These are phyloP conservation scores for Botrytis pseudocinerea DNA, from an alignment of 2,329 filamentous ascomycete genomes.

Conservation along the genomic window DNA sequence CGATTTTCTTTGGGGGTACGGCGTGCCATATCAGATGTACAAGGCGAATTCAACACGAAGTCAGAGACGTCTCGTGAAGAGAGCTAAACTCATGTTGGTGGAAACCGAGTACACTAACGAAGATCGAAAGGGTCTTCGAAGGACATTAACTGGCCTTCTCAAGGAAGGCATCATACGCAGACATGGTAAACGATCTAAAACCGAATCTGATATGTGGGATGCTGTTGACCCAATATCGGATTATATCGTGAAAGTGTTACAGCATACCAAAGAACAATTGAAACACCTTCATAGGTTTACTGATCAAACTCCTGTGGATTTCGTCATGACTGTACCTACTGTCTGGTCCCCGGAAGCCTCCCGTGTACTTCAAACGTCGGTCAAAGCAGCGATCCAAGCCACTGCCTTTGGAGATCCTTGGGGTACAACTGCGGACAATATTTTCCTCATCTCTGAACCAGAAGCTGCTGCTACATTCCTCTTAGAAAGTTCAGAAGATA, in stretches of 20 bases:
- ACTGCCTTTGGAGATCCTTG: conserved; percentile 24
- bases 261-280: conserved; percentile 29
- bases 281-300: conserved; percentile 14
- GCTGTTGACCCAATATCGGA: conserved; percentile 30
- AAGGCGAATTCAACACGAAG: conserved; percentile 13
- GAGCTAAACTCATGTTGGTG: conserved; percentile 30
- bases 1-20: conserved; percentile 28
- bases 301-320: conserved; percentile 22
- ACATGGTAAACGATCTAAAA: conserved; percentile 18
- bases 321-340: conserved; percentile 23
- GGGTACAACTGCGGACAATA: conserved; percentile 32
- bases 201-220: conserved; percentile 21
- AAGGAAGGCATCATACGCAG: conserved; percentile 25
- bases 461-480: conserved; percentile 39
- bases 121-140: conserved; percentile 24
- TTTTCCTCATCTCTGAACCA: conserved; percentile 40
- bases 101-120: conserved; percentile 22
- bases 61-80: conserved; percentile 20
- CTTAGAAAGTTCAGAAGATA: conserved; percentile 27
- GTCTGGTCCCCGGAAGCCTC: conserved; percentile 26
- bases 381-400: conserved; percentile 23
- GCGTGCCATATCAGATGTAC: conserved; percentile 21
- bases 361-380: conserved; percentile 24
- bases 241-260: conserved; percentile 26
- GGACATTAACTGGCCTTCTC: conserved; percentile 20